Percentiles rank a stretch among this genome's conserved stretches.
Conservation (phyloP, 208 protist species). For the Leishmania mexicana region DNA sequence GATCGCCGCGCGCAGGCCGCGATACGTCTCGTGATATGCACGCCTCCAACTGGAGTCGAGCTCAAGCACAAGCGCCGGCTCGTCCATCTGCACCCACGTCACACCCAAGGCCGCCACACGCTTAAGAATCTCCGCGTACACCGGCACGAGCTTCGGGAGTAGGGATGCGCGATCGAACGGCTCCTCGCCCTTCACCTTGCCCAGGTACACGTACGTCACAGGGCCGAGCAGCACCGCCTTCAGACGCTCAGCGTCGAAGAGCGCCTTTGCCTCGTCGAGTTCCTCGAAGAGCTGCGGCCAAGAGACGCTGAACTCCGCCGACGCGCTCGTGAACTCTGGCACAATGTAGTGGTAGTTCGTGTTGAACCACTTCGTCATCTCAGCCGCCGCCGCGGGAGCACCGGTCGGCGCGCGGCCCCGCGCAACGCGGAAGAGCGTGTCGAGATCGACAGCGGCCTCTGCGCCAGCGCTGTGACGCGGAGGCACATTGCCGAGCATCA, state of each 20-base stretch:
- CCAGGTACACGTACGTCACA: conserved; percentile 76
- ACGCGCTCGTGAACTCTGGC: conserved; percentile 75
- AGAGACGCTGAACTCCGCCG: conserved; percentile 36
- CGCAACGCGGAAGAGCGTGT: conserved; percentile 89
- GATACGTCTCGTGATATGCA: conserved; percentile 39
- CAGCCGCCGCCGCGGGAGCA: conserved; percentile 52
- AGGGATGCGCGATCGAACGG: conserved; percentile 51
- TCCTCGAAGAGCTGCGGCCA: conserved; percentile 62
- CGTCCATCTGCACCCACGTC: conserved; percentile 85
- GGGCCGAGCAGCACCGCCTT: conserved; percentile 86
- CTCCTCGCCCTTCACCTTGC: conserved; percentile 58
- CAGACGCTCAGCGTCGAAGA: conserved; percentile 37
- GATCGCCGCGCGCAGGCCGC: conserved; percentile 23
- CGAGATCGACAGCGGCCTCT: conserved; percentile 40
- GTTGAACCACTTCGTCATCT: conserved; percentile 96
- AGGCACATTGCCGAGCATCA: conserved; percentile 81
- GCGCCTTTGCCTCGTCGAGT: conserved; percentile 56
- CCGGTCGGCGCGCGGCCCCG: conserved; percentile 67
- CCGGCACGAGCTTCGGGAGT: conserved; percentile 50
- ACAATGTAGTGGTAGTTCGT: conserved; percentile 95
- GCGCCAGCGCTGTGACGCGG: conserved; percentile 39
- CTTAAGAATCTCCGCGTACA: conserved; percentile 73
- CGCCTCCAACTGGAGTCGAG: conserved; percentile 40
- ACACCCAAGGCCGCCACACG: conserved; percentile 51
- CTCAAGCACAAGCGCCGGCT: conserved; percentile 83